A percentile compares a stretch with the other conserved stretches of the same genome.
Evolutionary conservation across 192 early-diverging fungal species (phyloP).

Genomic region (Glomus cerebriforme): DNA sequence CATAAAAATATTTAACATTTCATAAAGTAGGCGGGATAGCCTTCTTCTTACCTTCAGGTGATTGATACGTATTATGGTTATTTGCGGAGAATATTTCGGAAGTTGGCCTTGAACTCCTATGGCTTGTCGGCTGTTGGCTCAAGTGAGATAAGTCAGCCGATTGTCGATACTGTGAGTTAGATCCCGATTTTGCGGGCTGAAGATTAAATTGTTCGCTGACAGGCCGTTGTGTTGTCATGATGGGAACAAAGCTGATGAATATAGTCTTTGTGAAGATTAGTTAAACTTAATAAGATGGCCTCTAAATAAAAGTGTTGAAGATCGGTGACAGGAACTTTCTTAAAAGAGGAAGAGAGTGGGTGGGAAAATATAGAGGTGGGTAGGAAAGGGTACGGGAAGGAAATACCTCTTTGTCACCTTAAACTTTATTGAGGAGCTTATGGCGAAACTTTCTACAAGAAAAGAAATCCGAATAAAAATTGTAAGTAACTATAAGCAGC

Average conservation of each 20-base stretch:
- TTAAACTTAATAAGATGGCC: background rate
- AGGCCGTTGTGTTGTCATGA: slow-evolving; percentile 33
- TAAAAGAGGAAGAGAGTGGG: slow-evolving; percentile 2
- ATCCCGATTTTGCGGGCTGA: slow-evolving; percentile 24
- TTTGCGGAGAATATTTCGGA: slow-evolving; percentile 33
- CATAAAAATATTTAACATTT: background rate
- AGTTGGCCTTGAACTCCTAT: slow-evolving; percentile 21
- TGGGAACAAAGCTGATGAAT: background rate
- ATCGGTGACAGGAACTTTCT: slow-evolving; percentile 11
- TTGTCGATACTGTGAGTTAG: slow-evolving; percentile 25
- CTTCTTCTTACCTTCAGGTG: slow-evolving; percentile 30
- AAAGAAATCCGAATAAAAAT: background rate
- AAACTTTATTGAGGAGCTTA: slow-evolving; percentile 13
- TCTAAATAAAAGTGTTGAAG: slow-evolving; percentile 8
- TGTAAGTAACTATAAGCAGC: background rate
- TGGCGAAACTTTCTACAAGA: background rate
- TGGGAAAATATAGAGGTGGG: slow-evolving; percentile 7
- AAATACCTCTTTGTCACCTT: slow-evolving; percentile 10
- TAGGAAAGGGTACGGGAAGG: slow-evolving; percentile 8
- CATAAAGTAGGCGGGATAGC: background rate
- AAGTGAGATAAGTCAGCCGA: slow-evolving; percentile 29
- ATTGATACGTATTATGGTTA: slow-evolving; percentile 29
- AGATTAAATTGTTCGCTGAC: slow-evolving; percentile 32
- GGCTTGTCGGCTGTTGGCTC: slow-evolving; percentile 18
- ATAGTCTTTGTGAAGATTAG: background rate